Evolutionary conservation across 768 basidiomycete species (phyloP).

Genomic region (Termitomyces heimii): DNA sequence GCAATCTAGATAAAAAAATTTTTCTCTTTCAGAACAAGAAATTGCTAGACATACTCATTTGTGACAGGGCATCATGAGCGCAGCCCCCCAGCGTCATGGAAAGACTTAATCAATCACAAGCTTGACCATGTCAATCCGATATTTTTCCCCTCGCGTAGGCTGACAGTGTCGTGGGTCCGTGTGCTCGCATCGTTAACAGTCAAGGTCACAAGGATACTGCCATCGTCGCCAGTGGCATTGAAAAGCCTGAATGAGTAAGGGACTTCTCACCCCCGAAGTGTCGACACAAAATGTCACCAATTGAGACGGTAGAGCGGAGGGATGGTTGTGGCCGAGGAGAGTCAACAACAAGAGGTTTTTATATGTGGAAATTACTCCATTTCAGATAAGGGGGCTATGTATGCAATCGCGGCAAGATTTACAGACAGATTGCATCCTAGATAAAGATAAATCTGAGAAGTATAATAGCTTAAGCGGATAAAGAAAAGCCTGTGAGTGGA

Average conservation of each 20-base stretch:
- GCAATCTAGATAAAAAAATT: background rate
- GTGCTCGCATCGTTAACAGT: background rate
- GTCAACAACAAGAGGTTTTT: background rate
- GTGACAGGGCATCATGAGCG: background rate
- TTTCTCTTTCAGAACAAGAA: background rate
- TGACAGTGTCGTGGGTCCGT: conserved; percentile 3
- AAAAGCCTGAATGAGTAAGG: background rate
- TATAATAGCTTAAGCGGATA: background rate
- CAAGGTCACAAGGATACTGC: background rate
- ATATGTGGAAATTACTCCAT: background rate
- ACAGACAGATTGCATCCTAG: background rate
- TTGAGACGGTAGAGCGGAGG: background rate
- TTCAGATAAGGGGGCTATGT: background rate
- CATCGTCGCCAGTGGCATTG: background rate
- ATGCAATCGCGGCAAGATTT: background rate
- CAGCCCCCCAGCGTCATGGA: background rate
- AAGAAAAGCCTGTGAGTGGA: background rate
- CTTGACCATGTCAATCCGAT: background rate
- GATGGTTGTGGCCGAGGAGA: background rate
- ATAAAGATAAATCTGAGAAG: background rate
- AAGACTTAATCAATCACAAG: background rate
- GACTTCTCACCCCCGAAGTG: background rate
- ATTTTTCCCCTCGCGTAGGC: background rate
- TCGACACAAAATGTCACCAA: background rate
- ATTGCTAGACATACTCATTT: background rate